These are phyloP conservation scores for Crassisporium funariophilum DNA, from an alignment of 768 basidiomycete genomes.

Conservation along the genomic window DNA sequence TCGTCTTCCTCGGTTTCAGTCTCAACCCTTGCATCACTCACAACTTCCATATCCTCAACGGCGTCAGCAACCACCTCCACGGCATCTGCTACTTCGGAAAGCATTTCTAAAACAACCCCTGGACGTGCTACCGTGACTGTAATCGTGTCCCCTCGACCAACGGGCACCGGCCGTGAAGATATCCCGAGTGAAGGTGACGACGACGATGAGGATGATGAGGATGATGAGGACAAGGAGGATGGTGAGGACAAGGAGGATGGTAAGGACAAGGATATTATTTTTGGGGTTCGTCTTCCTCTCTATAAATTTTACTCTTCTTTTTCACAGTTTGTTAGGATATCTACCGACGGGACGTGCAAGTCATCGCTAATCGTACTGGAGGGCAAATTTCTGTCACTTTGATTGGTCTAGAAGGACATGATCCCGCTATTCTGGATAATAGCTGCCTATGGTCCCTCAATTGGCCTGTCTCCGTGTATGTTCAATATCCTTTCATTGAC, in stretches of 20 bases:
- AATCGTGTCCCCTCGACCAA: slow-evolving; percentile 21
- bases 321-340: slow-evolving; percentile 3
- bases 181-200: slow-evolving; percentile 11
- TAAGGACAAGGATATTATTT: no score
- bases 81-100: slow-evolving; percentile 8
- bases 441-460: slow-evolving; percentile 63
- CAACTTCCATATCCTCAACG: neutral
- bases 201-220: slow-evolving; percentile 16
- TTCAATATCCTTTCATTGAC: slow-evolving; percentile 8
- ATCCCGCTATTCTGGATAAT: slow-evolving; percentile 39
- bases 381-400: slow-evolving; percentile 16
- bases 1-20: slow-evolving; percentile 9
- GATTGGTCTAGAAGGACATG: slow-evolving; percentile 13
- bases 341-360: slow-evolving; percentile 18
- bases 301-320: neutral
- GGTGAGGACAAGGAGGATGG: slow-evolving; percentile 16
- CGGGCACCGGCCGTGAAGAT: slow-evolving; percentile 3
- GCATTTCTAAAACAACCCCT: no score
- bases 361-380: slow-evolving; percentile 9
- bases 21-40: slow-evolving; percentile 5
- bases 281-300: slow-evolving; percentile 1
- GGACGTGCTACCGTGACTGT: no score
- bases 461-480: slow-evolving; percentile 72
- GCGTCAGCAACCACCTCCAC: slow-evolving; percentile 8
- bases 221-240: slow-evolving; percentile 14